These are phyloP conservation scores for Penicillium sp. DNA, from an alignment of 2,329 filamentous ascomycete genomes.

Conservation along the genomic window DNA sequence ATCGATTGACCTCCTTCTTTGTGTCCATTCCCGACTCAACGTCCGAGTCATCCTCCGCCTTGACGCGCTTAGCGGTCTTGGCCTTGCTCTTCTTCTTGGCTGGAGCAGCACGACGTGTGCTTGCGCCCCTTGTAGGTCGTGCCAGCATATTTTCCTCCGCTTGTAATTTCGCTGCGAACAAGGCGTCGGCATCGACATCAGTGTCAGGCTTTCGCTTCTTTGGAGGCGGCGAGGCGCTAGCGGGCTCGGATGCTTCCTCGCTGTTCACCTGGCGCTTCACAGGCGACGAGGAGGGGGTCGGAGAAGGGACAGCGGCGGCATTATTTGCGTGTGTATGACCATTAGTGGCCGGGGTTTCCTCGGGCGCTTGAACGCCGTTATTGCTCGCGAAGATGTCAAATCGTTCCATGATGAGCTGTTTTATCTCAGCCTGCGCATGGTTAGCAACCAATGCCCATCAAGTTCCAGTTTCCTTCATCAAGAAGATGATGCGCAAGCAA, in stretches of 20 bases:
- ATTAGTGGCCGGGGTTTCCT: conserved; percentile 35
- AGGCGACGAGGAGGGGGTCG: conserved; percentile 37
- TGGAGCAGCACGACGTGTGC: conserved; percentile 57
- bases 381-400: conserved; percentile 67
- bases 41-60: conserved; percentile 78
- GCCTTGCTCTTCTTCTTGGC: conserved; percentile 64
- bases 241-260: conserved; percentile 42
- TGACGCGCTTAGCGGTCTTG: conserved; percentile 67
- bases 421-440: conserved; percentile 63
- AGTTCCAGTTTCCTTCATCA: background rate
- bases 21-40: conserved; percentile 62
- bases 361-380: conserved; percentile 40
- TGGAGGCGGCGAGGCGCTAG: conserved; percentile 42
- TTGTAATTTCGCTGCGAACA: conserved; percentile 83
- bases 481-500: background rate
- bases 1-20: conserved; percentile 68
- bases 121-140: conserved; percentile 75
- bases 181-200: conserved; percentile 77
- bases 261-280: conserved; percentile 47
- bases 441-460: background rate
- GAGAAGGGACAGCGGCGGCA: conserved; percentile 33
- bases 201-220: conserved; percentile 67
- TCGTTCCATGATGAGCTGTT: conserved; percentile 69
- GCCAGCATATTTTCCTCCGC: conserved; percentile 83
- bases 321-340: conserved; percentile 33